These are phyloP conservation scores for Spongospora subterranea DNA, from an alignment of 208 protist genomes.

Conservation along the genomic window DNA sequence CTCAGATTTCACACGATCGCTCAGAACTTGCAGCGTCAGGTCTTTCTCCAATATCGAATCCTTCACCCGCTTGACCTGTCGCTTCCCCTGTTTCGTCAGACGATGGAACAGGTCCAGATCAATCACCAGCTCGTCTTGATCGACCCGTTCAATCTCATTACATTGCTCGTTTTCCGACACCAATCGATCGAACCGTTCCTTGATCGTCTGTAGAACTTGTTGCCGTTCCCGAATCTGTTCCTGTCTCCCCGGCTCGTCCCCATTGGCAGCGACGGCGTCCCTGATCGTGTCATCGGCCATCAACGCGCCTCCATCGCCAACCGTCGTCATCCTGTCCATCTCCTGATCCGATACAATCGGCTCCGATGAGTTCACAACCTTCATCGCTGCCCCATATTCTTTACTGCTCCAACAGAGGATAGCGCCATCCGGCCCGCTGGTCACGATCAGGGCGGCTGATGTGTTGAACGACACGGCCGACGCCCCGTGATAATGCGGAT, in stretches of 20 bases:
- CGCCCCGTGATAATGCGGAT: not conserved
- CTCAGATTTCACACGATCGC: not conserved
- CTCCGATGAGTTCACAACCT: not conserved
- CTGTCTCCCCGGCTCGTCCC: not conserved
- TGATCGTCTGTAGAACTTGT: not conserved
- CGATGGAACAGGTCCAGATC: not conserved
- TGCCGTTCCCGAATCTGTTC: not conserved
- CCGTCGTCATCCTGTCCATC: not conserved
- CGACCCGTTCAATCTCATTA: not conserved
- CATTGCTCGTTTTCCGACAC: not conserved
- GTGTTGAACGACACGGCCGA: not conserved
- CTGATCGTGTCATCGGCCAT: not conserved
- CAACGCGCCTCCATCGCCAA: not conserved
- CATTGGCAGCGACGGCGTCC: not conserved
- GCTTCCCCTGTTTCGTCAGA: not conserved
- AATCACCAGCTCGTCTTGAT: not conserved
- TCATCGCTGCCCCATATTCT: not conserved
- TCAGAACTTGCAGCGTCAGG: not conserved
- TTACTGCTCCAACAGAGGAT: not conserved
- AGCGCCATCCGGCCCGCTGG: not conserved
- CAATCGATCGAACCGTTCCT: not conserved
- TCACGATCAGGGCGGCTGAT: not conserved
- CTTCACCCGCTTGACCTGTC: not conserved
- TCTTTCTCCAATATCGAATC: not conserved
- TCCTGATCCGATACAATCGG: not conserved